phyloP scores from a whole-genome alignment of 2,329 filamentous ascomycete genomes.

The Pseudocercospora cruenta region DNA sequence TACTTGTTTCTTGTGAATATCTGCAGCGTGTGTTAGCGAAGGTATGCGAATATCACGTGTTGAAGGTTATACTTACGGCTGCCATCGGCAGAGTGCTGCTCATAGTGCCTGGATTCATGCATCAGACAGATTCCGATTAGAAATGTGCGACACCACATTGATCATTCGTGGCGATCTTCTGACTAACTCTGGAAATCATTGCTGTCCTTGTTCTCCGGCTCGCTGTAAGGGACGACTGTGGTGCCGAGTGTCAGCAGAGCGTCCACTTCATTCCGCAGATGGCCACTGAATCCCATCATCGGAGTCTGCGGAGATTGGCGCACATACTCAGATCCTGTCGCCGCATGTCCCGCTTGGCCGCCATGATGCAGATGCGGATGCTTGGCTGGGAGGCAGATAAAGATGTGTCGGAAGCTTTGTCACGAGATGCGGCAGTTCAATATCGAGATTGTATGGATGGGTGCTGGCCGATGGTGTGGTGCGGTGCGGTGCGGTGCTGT shows the following conservation, averaged over 20 bases:
- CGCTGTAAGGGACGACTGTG: conserved; percentile 87
- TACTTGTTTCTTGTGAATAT: conserved; percentile 92
- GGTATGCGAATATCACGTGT: conserved; percentile 13
- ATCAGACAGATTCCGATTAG: not conserved
- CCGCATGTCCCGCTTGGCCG: conserved; percentile 75
- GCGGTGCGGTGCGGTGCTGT: not conserved
- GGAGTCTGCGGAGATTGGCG: conserved; percentile 15
- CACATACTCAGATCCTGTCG: conserved; percentile 70
- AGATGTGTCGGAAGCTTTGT: conserved; percentile 8
- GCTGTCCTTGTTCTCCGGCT: conserved; percentile 67
- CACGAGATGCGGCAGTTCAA: conserved; percentile 8
- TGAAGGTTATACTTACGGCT: conserved; percentile 58
- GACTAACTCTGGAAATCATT: conserved; percentile 67
- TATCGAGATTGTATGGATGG: not conserved
- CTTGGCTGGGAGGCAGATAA: not conserved
- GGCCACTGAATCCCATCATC: not conserved
- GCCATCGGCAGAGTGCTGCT: conserved; percentile 90
- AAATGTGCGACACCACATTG: conserved; percentile 43
- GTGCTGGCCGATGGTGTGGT: not conserved
- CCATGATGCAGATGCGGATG: conserved; percentile 52
- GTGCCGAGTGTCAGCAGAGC: conserved; percentile 7
- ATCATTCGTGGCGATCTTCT: not conserved
- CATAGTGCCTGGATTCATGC: conserved; percentile 55
- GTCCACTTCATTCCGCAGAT: not conserved
- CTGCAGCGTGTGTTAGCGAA: conserved; percentile 43